Conservation (phyloP, 768 basidiomycete genomes). For the Boletus reticuloceps region DNA sequence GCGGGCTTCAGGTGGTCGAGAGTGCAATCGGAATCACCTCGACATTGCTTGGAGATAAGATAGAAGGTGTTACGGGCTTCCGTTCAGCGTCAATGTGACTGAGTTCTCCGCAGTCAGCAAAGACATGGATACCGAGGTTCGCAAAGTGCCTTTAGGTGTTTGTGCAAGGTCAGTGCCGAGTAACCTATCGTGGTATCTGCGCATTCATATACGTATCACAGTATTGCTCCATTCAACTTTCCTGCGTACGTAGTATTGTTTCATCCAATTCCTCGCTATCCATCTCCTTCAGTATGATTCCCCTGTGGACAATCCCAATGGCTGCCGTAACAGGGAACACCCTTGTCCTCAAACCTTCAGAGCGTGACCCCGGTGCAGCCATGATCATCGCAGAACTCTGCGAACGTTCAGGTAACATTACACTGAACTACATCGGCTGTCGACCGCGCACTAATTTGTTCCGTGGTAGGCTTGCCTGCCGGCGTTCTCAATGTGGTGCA, state of each 20-base stretch:
- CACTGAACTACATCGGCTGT: neutral
- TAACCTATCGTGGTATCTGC: neutral
- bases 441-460: neutral
- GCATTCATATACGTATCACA: slow-evolving; percentile 23
- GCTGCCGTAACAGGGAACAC: slow-evolving; percentile 91
- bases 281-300: slow-evolving; percentile 72
- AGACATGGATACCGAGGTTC: slow-evolving; percentile 94
- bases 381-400: slow-evolving; percentile 98
- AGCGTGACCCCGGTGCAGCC: slow-evolving; percentile 94
- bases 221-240: slow-evolving; percentile 87
- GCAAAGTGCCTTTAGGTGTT: slow-evolving; percentile 84
- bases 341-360: slow-evolving; percentile 91
- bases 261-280: neutral
- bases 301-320: slow-evolving; percentile 93
- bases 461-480: slow-evolving; percentile 59
- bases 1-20: slow-evolving; percentile 89
- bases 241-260: slow-evolving; percentile 58
- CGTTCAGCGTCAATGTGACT: slow-evolving; percentile 5
- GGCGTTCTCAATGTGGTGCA: slow-evolving; percentile 94
- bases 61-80: slow-evolving; percentile 63
- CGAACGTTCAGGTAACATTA: slow-evolving; percentile 63
- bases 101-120: slow-evolving; percentile 61
- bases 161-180: slow-evolving; percentile 53
- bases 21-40: slow-evolving; percentile 79
- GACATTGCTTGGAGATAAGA: slow-evolving; percentile 83